phyloP scores from a whole-genome alignment of 2,329 filamentous ascomycete genomes.

The Aspergillus nomiae region DNA sequence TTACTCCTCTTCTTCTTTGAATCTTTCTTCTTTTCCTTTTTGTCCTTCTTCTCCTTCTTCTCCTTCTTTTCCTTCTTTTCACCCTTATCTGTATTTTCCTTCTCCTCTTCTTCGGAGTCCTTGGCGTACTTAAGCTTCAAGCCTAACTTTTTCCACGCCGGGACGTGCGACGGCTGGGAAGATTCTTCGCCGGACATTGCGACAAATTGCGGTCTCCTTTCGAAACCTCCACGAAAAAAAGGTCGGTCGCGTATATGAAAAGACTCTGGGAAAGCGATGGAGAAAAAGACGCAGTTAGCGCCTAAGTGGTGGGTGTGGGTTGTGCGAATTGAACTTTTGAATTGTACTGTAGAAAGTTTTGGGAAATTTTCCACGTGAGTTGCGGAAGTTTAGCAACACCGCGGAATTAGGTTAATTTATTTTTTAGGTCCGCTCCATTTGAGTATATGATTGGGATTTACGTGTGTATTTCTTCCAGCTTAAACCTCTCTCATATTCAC shows the following conservation, averaged over 20 bases:
- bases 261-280: neutral
- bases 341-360: conserved; percentile 4
- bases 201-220: neutral
- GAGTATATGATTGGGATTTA: neutral
- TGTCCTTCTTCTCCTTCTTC: conserved; percentile 6
- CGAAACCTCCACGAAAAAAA: neutral
- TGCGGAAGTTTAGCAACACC: neutral
- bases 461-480: neutral
- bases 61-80: conserved; percentile 7
- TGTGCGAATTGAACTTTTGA: neutral
- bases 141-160: conserved; percentile 63
- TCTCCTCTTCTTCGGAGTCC: conserved; percentile 22
- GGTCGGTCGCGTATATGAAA: conserved; percentile 8
- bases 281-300: neutral
- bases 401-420: neutral
- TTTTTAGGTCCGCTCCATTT: neutral
- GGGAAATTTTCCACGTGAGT: conserved; percentile 22
- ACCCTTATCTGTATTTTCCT: conserved; percentile 20
- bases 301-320: neutral
- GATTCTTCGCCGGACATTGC: conserved; percentile 28
- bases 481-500: neutral
- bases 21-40: conserved; percentile 10
- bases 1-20: neutral
- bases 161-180: conserved; percentile 34
- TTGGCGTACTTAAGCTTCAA: conserved; percentile 61